Evolutionary conservation across 208 protist species (phyloP).

Genomic region (Leishmania tarentolae): DNA sequence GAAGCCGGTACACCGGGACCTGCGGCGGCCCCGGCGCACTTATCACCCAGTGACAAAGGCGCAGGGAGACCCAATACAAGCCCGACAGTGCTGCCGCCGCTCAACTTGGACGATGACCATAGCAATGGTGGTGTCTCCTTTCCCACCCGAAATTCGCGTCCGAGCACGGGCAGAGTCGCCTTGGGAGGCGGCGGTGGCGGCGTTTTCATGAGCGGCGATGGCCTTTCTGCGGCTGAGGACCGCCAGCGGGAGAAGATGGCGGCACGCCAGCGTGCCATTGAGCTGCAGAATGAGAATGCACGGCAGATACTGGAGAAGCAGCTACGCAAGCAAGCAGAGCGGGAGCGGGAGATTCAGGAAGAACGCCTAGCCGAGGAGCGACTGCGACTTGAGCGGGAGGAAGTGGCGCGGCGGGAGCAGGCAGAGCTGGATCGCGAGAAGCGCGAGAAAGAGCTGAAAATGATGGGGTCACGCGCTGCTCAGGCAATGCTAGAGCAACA

Average conservation of each 20-base stretch:
- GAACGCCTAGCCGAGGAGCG: slow-evolving; percentile 51
- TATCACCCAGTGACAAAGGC: slow-evolving; percentile 7
- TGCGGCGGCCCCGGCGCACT: slow-evolving; percentile 13
- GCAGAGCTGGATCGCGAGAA: slow-evolving; percentile 59
- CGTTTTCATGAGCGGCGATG: slow-evolving; percentile 29
- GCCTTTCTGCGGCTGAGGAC: slow-evolving; percentile 30
- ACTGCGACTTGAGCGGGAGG: slow-evolving; percentile 50
- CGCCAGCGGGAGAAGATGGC: slow-evolving; percentile 33
- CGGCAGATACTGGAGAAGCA: slow-evolving; percentile 63
- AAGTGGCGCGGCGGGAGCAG: slow-evolving; percentile 44
- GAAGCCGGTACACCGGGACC: background rate
- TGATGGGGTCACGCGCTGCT: slow-evolving; percentile 32
- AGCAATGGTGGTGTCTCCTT: background rate
- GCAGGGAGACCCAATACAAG: slow-evolving; percentile 16
- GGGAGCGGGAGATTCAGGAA: slow-evolving; percentile 37
- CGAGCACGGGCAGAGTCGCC: slow-evolving; percentile 11
- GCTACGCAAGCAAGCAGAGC: slow-evolving; percentile 45
- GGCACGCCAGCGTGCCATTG: slow-evolving; percentile 51
- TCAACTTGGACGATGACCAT: background rate
- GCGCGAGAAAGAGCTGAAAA: slow-evolving; percentile 40
- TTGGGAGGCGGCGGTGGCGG: slow-evolving; percentile 10
- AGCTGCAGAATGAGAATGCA: slow-evolving; percentile 80
- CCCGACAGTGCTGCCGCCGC: slow-evolving; percentile 16
- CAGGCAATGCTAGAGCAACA: slow-evolving; percentile 31
- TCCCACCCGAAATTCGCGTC: slow-evolving; percentile 12